phyloP scores from a whole-genome alignment of 345 rosid species.

The Aquilaria sinensis region DNA sequence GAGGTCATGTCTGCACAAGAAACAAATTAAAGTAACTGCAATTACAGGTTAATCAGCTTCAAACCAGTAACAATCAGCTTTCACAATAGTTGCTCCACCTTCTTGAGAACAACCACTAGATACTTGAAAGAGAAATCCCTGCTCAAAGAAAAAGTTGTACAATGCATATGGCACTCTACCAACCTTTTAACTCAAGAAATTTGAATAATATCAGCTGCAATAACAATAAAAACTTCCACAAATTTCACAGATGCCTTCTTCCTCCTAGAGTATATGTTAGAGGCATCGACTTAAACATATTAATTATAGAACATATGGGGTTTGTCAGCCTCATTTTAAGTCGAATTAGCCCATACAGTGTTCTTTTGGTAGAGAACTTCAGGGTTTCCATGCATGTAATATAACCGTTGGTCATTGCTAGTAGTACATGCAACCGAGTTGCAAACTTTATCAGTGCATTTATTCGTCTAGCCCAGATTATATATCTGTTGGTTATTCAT shows the following conservation, averaged over 20 bases:
- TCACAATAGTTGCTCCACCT: conserved; percentile 57
- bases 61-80: conserved; percentile 47
- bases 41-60: conserved; percentile 53
- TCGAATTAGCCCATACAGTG: no score
- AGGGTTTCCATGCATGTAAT: no score
- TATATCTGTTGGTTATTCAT: no score
- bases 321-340: no score
- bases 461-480: no score
- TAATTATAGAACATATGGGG: no score
- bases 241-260: neutral
- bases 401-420: no score
- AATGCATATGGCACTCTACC: conserved; percentile 45
- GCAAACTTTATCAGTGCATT: no score
- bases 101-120: conserved; percentile 61
- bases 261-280: no score
- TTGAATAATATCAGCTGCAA: conserved; percentile 22
- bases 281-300: no score
- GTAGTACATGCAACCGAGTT: no score
- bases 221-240: conserved; percentile 6
- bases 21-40: conserved; percentile 67
- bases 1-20: conserved; percentile 63
- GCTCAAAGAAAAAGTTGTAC: conserved; percentile 58
- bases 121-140: conserved; percentile 61
- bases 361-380: no score
- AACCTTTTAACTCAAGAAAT: conserved; percentile 37